Evolutionary conservation across 192 early-diverging fungal genomes (phyloP).

Genomic region (Podochytrium sp.): DNA sequence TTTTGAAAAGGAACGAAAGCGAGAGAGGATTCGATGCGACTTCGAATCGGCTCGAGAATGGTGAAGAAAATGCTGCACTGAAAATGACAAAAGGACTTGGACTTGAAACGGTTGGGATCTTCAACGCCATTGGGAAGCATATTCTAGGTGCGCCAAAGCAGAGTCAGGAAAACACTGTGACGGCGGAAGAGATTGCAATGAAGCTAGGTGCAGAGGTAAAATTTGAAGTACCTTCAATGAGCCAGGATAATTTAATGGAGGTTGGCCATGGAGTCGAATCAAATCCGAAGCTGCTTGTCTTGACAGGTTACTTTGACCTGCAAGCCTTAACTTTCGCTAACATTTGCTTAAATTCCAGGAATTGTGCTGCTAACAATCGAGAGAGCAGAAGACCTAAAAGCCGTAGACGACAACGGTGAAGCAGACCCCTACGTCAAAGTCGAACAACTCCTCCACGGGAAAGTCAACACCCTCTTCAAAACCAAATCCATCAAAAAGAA

Average conservation of each 20-base stretch:
- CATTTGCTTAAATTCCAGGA: too few relatives aligned
- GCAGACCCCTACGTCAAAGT: constrained; percentile 74
- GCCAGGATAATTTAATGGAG: too few relatives aligned
- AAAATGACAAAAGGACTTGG: constrained; percentile 39
- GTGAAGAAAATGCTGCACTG: constrained; percentile 30
- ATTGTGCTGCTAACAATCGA: constrained; percentile 45
- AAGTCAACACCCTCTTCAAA: constrained; percentile 67
- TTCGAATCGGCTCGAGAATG: constrained; percentile 1
- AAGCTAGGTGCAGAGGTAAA: neutral
- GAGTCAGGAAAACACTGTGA: constrained; percentile 25
- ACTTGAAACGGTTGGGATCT: constrained; percentile 14
- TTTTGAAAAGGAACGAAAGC: neutral
- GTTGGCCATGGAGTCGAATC: too few relatives aligned
- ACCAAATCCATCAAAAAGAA: constrained; percentile 75
- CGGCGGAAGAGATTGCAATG: constrained; percentile 46
- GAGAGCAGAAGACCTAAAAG: constrained; percentile 54
- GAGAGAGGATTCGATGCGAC: constrained; percentile 9
- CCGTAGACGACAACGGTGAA: constrained; percentile 60
- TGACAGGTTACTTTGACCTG: too few relatives aligned
- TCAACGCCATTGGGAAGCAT: constrained; percentile 26
- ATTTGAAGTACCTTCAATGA: too few relatives aligned
- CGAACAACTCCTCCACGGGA: constrained; percentile 43
- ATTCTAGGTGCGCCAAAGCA: constrained; percentile 17
- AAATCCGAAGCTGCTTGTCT: too few relatives aligned
- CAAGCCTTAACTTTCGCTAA: too few relatives aligned